Percentiles rank a stretch among this genome's conserved stretches.
phyloP scores from a whole-genome alignment of 2,329 filamentous ascomycete genomes.

The Grosmannia huntii region DNA sequence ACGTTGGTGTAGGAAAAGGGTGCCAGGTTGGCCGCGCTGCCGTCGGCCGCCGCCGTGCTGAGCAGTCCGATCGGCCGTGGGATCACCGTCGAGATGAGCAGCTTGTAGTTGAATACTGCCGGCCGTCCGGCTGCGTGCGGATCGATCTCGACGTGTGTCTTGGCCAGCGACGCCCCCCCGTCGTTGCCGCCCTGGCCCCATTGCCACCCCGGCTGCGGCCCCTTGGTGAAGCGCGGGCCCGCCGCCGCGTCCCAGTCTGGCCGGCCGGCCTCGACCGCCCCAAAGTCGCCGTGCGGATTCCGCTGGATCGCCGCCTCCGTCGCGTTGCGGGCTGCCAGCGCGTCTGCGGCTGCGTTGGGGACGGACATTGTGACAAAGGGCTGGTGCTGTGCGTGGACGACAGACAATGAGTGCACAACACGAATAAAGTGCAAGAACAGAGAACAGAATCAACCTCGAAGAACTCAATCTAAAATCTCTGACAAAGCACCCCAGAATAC shows the following conservation, averaged over 20 bases:
- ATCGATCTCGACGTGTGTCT: constrained; percentile 64
- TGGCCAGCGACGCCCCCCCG: constrained; percentile 17
- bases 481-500: no score
- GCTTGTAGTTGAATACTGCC: constrained; percentile 71
- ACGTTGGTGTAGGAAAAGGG: constrained; percentile 82
- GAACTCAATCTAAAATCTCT: no score
- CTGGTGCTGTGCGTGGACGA: no score
- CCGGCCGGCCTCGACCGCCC: constrained; percentile 53
- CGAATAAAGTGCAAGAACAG: no score
- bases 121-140: constrained; percentile 61
- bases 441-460: no score
- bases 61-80: constrained; percentile 68
- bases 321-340: constrained; percentile 7
- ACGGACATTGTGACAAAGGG: background rate
- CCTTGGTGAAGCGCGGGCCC: constrained; percentile 46
- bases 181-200: constrained; percentile 54
- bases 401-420: no score
- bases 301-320: constrained; percentile 29
- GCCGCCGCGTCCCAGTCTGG: constrained; percentile 36
- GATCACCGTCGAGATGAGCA: constrained; percentile 71
- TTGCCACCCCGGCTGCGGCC: constrained; percentile 51
- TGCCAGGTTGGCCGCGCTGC: constrained; percentile 54
- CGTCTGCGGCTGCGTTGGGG: background rate
- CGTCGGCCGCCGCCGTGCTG: constrained; percentile 45
- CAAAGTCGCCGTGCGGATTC: constrained; percentile 66